Base-by-base conservation (phyloP, 2,329 filamentous ascomycete genomes). In the Alternaria incomplexa region DNA sequence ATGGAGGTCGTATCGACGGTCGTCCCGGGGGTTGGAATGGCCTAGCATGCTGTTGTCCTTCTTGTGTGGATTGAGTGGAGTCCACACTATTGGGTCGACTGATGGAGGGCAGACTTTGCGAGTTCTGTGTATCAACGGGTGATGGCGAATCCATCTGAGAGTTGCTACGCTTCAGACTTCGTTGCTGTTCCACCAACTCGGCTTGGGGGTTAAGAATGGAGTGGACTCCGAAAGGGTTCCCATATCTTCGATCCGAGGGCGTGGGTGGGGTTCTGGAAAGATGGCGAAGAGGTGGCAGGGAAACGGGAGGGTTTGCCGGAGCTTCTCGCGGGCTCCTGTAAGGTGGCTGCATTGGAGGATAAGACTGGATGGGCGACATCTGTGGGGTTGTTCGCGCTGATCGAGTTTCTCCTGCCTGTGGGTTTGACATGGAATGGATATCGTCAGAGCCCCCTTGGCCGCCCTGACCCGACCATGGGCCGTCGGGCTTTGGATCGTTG, bases 151-250 rank as follows among this genome's bases (percentile, higher is more conserved):
- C 82, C 62, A 84, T 73, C 50, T 84, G 80, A 5, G 81, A 80
- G 3, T 77, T 79, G 65, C 81, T 84, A 9, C 81, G 79, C 63
- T 81, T 76, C 48, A 78, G 73, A 61, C 69, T 67, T 10, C 73
- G 68, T 45, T 75, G 68, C 46, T 74, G 73, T 40, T 76, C 73
- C 3, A 73, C 55, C 9, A 77, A 68, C 17, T 82, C 80, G 13
- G 72, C 69, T 57, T 79, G 76, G 11, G 82, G 82, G 58, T 85
- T 85, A 47, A 85, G 71, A 17, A 85, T 83, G 1, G 82, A 83
- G 20, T 81, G 80, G 23, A 85, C 76, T 10, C 81, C 82, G 12
- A 81, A 72, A 4, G 80, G 75, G 56, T 81, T 76, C 32, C 72
- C 76, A 45, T 70, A 57, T 62, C 77, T 70, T 47, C 70, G 69